These are phyloP conservation scores for Fusarium veterinarium DNA, from an alignment of 2,329 filamentous ascomycete genomes.

Conservation along the genomic window DNA sequence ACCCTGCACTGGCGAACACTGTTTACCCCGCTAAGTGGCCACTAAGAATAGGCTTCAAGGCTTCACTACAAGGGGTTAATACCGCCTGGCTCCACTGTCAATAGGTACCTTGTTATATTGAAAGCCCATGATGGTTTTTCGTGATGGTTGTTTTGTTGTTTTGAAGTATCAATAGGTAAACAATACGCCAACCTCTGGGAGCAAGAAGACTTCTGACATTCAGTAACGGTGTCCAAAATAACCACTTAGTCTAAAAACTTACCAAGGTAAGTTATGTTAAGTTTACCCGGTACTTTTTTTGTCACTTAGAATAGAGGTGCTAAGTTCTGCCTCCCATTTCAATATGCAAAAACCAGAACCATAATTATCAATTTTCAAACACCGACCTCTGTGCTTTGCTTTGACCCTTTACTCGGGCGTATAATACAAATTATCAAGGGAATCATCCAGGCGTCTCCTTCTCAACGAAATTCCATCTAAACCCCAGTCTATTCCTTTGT, in stretches of 20 bases:
- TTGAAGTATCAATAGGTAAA: neutral
- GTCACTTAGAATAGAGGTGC: neutral
- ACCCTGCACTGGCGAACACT: conserved; percentile 32
- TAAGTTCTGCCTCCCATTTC: neutral
- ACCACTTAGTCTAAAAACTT: neutral
- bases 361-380: conserved; percentile 42
- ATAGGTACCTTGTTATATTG: neutral
- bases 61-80: conserved; percentile 13
- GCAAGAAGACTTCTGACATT: neutral
- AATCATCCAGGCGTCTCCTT: conserved; percentile 17
- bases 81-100: conserved; percentile 3
- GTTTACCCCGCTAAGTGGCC: conserved; percentile 31
- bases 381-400: conserved; percentile 33
- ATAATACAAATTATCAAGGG: conserved; percentile 37
- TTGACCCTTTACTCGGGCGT: conserved; percentile 26
- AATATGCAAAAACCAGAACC: conserved; percentile 19
- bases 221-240: neutral
- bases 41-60: conserved; percentile 19
- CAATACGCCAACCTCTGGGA: neutral
- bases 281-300: neutral
- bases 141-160: conserved; percentile 7
- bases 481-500: conserved; percentile 56
- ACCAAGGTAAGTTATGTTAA: neutral
- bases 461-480: conserved; percentile 17
- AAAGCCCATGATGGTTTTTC: neutral